Evolutionary conservation across 2,329 filamentous ascomycete species (phyloP), one percentile per base, ranked within the genome.

Genomic region (Paecilomyces fulvus): DNA sequence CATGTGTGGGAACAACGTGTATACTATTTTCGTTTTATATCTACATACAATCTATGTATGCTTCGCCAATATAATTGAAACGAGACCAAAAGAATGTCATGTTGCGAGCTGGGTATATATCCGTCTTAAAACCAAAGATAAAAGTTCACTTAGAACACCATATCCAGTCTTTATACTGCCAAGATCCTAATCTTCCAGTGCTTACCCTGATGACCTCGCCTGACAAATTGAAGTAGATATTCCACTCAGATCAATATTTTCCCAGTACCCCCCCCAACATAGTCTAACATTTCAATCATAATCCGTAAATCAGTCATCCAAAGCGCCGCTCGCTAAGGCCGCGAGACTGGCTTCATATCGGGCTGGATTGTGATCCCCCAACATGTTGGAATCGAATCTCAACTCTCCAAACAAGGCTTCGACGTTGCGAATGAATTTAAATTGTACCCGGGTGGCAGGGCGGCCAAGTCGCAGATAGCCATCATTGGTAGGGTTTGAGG

Each of bases 291-390:
- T 58, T 30, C 37, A 8, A 33, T 37, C 3, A 30, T 23, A 17
- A 30, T 30, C 28, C 17, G 30, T 28, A 28, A 55, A 46, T 68
- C 63, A 74, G 64, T 70, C 71, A 65, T 73, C 76, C 63, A 75
- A 64, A 70, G 74, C 70, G 60, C 71, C 74, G 67, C 73, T 64
- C 58, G 73, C 72, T 67, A 91, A 73, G 58, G 83, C 82, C 56
- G 83, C 81, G 63, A 92, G 70, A 57, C 83, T 84, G 58, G 83
- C 80, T 70, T 91, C 88, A 66, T 92, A 92, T 61, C 84, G 79
- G 25, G 83, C 86, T 2, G 88, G 88, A 61, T 83, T 89, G 67
- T 92, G 88, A 67, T 92, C 88, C 58, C 83, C 79, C 70, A 92
- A 75, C 86, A 90, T 89, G 51, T 85, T 84, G 23, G 84, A 82